Evolutionary conservation across 805 yeast genomes (phyloP), one percentile per base, ranked within the genome.

Genomic region (Vanderwaltozyma verrucispora): DNA sequence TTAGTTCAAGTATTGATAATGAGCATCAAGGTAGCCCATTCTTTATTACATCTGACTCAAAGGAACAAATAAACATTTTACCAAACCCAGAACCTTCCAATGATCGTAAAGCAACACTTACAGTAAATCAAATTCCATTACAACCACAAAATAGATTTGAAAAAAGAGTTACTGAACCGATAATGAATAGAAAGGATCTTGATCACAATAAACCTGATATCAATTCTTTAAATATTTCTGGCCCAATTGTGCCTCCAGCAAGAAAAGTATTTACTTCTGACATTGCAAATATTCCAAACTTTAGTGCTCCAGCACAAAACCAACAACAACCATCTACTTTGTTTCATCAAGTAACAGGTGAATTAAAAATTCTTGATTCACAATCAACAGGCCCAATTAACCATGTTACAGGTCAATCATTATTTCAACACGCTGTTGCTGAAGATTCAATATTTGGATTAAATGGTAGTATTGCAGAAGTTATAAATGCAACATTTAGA

Each of bases 391-490:
- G 38, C 5, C 59, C 69, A 4, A 32, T 60, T 54, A 25, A 50
- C 20, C 27, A 45, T n/a, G 34, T 28, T 14, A 23, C 43, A 4
- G 59, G 61, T 1, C 59, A 52, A 38, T 50, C 54, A 2, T 51
- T 63, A 42, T 64, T 68, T 53, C 72, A 65, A 44, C 81, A 74
- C 53, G 70, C 78, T 27, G 24, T 48, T 12, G 35, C 41, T 7
- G 65, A 72, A 20, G 54, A 68, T 48, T 41, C 51, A 14, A 54
- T 58, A 32, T 71, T 75, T n/a, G 94, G 92, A 2, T 65, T 89
- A 47, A 84, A 80, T 49, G 77, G 88, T 3, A 80, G 94, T 33
- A 65, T 87, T 45, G 88, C 92, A n/a, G 97, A 89, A 62, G 77
- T 82, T 11, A 67, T 85, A 44, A 79, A 76, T 53, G 95, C 86